Conservation (phyloP, 371 early-diverging fungal species). For the Rhizopus stolonifer region DNA sequence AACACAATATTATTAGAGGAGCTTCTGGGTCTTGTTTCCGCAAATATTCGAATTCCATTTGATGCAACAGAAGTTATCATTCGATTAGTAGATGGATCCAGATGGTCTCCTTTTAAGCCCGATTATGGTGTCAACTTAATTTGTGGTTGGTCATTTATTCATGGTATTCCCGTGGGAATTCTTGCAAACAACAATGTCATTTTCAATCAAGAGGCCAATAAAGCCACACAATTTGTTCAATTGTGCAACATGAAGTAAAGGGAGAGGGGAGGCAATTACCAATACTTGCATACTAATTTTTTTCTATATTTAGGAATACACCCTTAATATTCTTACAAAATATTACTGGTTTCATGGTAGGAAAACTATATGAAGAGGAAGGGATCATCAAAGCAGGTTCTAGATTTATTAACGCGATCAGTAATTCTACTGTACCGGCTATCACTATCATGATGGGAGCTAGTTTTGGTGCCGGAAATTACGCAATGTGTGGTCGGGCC, state of each 20-base stretch:
- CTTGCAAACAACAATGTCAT: slow-evolving; percentile 74
- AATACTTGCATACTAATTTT: background rate
- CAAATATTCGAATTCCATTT: slow-evolving; percentile 68
- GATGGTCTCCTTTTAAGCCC: slow-evolving; percentile 66
- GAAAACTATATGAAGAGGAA: slow-evolving; percentile 71
- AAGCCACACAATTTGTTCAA: slow-evolving; percentile 78
- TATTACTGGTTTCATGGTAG: slow-evolving; percentile 84
- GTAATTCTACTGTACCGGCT: slow-evolving; percentile 71
- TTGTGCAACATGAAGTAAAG: slow-evolving; percentile 68
- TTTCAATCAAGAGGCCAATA: slow-evolving; percentile 72
- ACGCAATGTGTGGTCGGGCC: slow-evolving; percentile 77
- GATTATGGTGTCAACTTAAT: slow-evolving; percentile 68
- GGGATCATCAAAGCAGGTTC: slow-evolving; percentile 80
- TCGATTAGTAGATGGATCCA: slow-evolving; percentile 68
- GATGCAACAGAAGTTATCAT: slow-evolving; percentile 71
- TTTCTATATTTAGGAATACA: slow-evolving; percentile 44
- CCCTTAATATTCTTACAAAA: slow-evolving; percentile 73
- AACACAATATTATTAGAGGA: slow-evolving; percentile 55
- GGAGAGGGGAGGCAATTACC: background rate
- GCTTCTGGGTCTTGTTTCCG: slow-evolving; percentile 63
- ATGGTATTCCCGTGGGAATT: slow-evolving; percentile 72
- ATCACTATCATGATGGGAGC: slow-evolving; percentile 79
- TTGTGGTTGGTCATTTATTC: slow-evolving; percentile 68
- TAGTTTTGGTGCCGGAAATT: slow-evolving; percentile 81
- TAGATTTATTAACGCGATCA: slow-evolving; percentile 76